Percentiles rank a stretch among this genome's conserved stretches.
Evolutionary conservation across 768 basidiomycete species (phyloP).

Genomic region (Tulasnella sp.): DNA sequence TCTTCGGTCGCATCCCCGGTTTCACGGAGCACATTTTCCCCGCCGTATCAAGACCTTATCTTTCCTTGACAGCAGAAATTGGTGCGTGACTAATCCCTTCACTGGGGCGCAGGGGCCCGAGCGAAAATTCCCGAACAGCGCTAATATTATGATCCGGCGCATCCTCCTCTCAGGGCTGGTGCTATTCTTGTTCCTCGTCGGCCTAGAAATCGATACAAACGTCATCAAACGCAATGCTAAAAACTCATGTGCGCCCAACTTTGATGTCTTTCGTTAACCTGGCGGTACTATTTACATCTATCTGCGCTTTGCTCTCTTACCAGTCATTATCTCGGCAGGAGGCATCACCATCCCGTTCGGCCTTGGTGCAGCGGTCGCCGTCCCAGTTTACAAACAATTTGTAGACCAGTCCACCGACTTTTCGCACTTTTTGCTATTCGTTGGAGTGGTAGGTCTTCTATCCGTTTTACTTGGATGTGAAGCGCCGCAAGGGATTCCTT

Average conservation of each 20-base stretch:
- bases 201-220: slow-evolving; percentile 60
- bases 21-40: slow-evolving; percentile 89
- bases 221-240: slow-evolving; percentile 61
- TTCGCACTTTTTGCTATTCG: slow-evolving; percentile 90
- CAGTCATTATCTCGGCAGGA: slow-evolving; percentile 64
- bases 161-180: slow-evolving; percentile 28
- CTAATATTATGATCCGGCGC: background rate
- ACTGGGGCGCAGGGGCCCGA: too few species aligned
- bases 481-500: too few species aligned
- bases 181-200: slow-evolving; percentile 88
- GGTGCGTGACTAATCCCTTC: slow-evolving; percentile 52
- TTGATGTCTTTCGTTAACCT: background rate
- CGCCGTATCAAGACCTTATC: slow-evolving; percentile 59
- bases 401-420: slow-evolving; percentile 60
- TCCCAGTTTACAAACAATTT: slow-evolving; percentile 71
- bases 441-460: slow-evolving; percentile 56
- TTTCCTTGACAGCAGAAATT: slow-evolving; percentile 83
- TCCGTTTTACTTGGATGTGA: background rate
- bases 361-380: slow-evolving; percentile 64
- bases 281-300: background rate
- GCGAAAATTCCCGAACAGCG: background rate
- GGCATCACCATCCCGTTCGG: slow-evolving; percentile 89
- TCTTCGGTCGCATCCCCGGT: slow-evolving; percentile 76
- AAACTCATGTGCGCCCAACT: background rate
- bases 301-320: slow-evolving; percentile 50